Conservation (phyloP, 2,329 filamentous ascomycete genomes). For the Trichoderma lentiforme region DNA sequence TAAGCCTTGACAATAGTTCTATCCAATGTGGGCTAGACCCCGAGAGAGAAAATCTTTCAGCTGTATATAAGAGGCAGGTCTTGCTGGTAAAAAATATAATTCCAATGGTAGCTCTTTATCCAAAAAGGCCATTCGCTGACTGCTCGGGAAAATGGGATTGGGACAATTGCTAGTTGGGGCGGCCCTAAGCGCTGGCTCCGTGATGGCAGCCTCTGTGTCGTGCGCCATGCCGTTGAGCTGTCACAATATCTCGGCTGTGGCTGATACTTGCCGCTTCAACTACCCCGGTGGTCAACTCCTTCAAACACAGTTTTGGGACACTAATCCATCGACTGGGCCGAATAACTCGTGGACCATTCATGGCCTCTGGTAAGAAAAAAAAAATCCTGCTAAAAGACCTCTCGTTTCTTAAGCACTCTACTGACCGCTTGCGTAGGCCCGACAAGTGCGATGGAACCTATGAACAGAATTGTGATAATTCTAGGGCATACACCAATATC, state of each 20-base stretch:
- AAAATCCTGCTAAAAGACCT: background rate
- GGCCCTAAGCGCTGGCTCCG: background rate
- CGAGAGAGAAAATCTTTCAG: background rate
- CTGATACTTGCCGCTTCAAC: conserved; percentile 68
- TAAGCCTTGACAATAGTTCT: background rate
- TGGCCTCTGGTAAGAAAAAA: conserved; percentile 58
- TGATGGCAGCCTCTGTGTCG: conserved; percentile 17
- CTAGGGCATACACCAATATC: conserved; percentile 63
- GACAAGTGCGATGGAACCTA: conserved; percentile 69
- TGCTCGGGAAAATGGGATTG: background rate
- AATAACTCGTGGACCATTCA: conserved; percentile 69
- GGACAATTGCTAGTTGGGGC: background rate
- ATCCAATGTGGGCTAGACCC: background rate
- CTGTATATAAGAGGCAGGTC: background rate
- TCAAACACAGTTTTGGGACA: conserved; percentile 76
- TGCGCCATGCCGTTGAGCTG: conserved; percentile 53
- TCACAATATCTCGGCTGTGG: conserved; percentile 55
- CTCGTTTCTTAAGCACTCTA: background rate
- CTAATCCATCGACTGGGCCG: conserved; percentile 60
- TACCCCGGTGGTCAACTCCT: conserved; percentile 65
- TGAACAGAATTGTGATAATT: conserved; percentile 61
- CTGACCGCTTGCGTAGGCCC: conserved; percentile 30
- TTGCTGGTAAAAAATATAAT: background rate
- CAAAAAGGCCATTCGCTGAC: background rate
- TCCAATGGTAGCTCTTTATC: background rate